phyloP scores from a whole-genome alignment of 176 grass and related monocot genomes.

The Olyra latifolia region DNA sequence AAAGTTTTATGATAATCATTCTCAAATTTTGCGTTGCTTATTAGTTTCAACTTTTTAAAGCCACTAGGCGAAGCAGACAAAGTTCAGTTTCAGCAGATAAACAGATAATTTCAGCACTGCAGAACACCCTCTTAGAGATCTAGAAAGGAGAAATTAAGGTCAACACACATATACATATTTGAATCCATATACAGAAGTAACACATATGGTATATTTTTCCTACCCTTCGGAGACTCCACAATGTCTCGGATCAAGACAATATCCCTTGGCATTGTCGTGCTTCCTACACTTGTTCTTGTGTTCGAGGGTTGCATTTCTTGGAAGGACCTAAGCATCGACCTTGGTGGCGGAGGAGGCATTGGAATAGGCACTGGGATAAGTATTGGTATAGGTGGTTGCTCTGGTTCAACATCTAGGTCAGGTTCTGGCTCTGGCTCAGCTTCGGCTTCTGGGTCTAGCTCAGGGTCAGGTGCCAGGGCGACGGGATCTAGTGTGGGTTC shows the following conservation, averaged over 20 bases:
- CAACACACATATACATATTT: background rate
- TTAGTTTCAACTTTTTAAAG: too few relatives aligned
- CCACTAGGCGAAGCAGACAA: too few relatives aligned
- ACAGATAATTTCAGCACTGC: too few relatives aligned
- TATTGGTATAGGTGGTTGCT: conserved; percentile 30
- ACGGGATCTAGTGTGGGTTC: conserved; percentile 1
- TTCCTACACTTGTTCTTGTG: conserved; percentile 4
- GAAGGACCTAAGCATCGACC: conserved; percentile 23
- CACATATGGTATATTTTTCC: background rate
- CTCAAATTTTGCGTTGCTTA: too few relatives aligned
- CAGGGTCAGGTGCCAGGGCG: background rate
- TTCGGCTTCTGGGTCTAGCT: background rate
- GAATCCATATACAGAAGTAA: background rate
- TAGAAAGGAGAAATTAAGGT: conserved; percentile 15
- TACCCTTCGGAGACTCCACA: background rate
- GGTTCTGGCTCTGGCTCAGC: conserved; percentile 7
- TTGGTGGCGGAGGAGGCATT: background rate
- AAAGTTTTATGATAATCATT: too few relatives aligned
- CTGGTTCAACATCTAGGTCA: conserved; percentile 27
- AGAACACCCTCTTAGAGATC: background rate
- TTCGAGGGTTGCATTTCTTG: conserved; percentile 25
- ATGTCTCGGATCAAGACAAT: background rate
- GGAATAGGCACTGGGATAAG: conserved; percentile 4
- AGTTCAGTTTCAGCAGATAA: too few relatives aligned
- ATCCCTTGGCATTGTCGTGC: conserved; percentile 14